Conservation (phyloP, 1,139 yeast species). For the Hyphopichia fennica region DNA sequence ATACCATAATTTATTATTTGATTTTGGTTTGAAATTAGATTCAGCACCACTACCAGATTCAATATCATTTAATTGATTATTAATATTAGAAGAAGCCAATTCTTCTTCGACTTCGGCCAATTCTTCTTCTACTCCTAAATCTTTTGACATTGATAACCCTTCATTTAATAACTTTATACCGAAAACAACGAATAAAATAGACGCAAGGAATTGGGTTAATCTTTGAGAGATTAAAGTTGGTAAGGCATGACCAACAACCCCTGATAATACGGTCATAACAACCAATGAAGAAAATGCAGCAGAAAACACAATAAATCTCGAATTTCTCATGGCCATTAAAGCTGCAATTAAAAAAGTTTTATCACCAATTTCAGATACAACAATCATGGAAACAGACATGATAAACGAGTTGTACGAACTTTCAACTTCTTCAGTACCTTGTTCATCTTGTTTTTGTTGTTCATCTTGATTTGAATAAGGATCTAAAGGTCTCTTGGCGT, state of each 20-base stretch:
- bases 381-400: constrained; percentile 80
- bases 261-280: constrained; percentile 89
- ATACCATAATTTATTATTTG: constrained; percentile 23
- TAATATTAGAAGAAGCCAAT: constrained; percentile 64
- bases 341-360: constrained; percentile 97
- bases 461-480: constrained; percentile 10
- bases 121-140: constrained; percentile 89
- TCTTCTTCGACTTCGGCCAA: constrained; percentile 97
- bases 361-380: constrained; percentile 94
- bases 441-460: constrained; percentile 3
- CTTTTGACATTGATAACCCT: constrained; percentile 79
- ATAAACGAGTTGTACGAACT: constrained; percentile 51
- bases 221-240: constrained; percentile 81
- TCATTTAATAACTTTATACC: constrained; percentile 77
- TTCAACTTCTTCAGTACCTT: constrained; percentile 14
- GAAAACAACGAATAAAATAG: constrained; percentile 75
- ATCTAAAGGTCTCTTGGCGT: constrained; percentile 23
- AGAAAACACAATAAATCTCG: constrained; percentile 76
- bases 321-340: constrained; percentile 94
- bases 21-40: constrained; percentile 6
- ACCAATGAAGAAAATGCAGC: constrained; percentile 87
- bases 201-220: constrained; percentile 79
- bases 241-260: constrained; percentile 86
- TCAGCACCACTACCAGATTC: constrained; percentile 50
- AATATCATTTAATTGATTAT: constrained; percentile 48